A percentile compares a stretch with the other conserved stretches of the same genome.
Conservation (phyloP, 768 basidiomycete genomes). For the Leucocoprinus leucothites region DNA sequence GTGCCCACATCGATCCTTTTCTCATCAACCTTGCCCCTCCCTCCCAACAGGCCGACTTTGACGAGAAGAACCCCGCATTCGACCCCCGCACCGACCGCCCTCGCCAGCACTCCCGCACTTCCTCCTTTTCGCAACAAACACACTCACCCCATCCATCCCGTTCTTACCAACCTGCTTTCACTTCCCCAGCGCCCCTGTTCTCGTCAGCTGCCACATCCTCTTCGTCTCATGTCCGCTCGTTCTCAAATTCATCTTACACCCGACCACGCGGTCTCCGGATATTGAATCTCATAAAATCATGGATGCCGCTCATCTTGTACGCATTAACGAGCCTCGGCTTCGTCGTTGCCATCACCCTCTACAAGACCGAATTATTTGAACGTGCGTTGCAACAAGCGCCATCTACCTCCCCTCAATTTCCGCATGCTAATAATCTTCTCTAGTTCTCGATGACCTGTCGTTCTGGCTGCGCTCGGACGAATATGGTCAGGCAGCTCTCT, state of each 20-base stretch:
- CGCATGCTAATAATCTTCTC: no score
- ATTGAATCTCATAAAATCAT: constrained; percentile 62
- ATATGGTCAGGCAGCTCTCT: constrained; percentile 77
- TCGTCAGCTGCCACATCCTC: no score
- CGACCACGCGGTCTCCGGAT: constrained; percentile 48
- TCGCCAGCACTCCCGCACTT: constrained; percentile 7
- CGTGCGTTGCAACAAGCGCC: constrained; percentile 53
- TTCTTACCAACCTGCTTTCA: constrained; percentile 9
- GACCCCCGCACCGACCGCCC: not conserved
- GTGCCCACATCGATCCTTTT: not conserved
- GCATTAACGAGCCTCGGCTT: constrained; percentile 75
- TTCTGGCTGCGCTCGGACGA: constrained; percentile 72
- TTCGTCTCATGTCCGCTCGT: no score
- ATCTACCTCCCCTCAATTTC: no score
- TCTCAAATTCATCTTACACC: constrained; percentile 13
- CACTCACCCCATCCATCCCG: constrained; percentile 1
- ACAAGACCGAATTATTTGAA: constrained; percentile 77
- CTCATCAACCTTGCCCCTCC: no score
- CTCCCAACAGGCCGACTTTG: constrained; percentile 10
- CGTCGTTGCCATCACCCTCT: constrained; percentile 77
- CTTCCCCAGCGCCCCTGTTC: constrained; percentile 9
- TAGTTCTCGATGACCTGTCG: constrained; percentile 81
- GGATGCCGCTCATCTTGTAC: constrained; percentile 78
- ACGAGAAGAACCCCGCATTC: constrained; percentile 13
- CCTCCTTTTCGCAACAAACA: constrained; percentile 11